These are phyloP conservation scores for Tolypocladium ovalisporum DNA, from an alignment of 2,329 filamentous ascomycete genomes.

Conservation along the genomic window DNA sequence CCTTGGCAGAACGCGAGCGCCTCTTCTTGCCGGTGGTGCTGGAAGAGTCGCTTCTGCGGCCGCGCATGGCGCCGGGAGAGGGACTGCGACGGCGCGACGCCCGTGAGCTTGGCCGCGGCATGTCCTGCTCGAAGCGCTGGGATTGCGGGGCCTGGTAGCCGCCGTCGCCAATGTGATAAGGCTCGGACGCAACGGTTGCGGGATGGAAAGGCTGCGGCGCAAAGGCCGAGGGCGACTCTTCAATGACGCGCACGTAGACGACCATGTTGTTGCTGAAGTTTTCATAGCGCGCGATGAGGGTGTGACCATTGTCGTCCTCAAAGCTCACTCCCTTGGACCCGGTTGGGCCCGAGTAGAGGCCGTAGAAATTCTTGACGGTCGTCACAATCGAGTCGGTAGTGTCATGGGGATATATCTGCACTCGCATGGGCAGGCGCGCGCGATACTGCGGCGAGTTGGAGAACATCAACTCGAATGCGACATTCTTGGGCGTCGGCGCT, in stretches of 20 bases:
- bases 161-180: constrained; percentile 31
- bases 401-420: constrained; percentile 91
- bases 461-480: constrained; percentile 69
- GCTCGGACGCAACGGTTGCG: constrained; percentile 37
- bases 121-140: constrained; percentile 45
- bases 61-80: constrained; percentile 59
- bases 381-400: constrained; percentile 96
- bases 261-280: constrained; percentile 90
- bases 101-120: constrained; percentile 58
- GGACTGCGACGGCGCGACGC: constrained; percentile 66
- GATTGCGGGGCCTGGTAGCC: constrained; percentile 40
- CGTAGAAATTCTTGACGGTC: constrained; percentile 98
- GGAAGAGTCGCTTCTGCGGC: constrained; percentile 67
- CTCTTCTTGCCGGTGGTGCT: constrained; percentile 52
- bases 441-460: constrained; percentile 56
- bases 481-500: constrained; percentile 52
- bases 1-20: constrained; percentile 60
- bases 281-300: constrained; percentile 89
- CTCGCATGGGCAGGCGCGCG: constrained; percentile 71
- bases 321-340: constrained; percentile 82
- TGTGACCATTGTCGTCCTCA: constrained; percentile 80
- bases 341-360: constrained; percentile 67
- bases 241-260: constrained; percentile 82
- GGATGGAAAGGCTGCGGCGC: constrained; percentile 40
- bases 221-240: constrained; percentile 37